Evolutionary conservation across 495 filamentous ascomycete genomes (phyloP), one percentile per base, ranked within the genome.

Genomic region (Aspergillus campestris): DNA sequence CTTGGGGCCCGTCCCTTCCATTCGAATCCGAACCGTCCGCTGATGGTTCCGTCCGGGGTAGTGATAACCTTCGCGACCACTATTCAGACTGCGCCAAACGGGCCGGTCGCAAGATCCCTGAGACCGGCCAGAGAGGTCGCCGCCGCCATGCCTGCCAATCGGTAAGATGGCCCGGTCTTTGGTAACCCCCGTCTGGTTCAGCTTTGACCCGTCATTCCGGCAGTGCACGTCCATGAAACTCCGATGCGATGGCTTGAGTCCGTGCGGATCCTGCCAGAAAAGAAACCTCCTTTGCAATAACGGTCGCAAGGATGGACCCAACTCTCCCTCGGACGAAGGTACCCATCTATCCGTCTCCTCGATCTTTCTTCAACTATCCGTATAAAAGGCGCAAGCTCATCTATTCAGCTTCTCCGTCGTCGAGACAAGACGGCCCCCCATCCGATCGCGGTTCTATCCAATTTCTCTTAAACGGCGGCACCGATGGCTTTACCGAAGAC

Each of bases 201-300:
- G 31, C 29, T 8, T 45, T 53, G 35, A 54, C 44, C 0, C 36
- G 12, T 32, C 18, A 0, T 12, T 28, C 24, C 11, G 28, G 31
- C 47, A 74, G 71, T 75, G 72, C 46, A 74, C 69, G 11, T 64
- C 67, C 33, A 75, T 73, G 72, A 75, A 75, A 50, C 58, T 75
- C 6, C 70, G 72, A 5, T 75, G 72, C 48, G 71, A 74, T 42
- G 72, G 72, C 8, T 50, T 52, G 29, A 69, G 56, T 47, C 72
- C 72, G 11, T 75, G 72, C 46, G 63, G 66, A 28, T 68, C 71
- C 0, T 75, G 72, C 49, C 56, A 62, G 37, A 70, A 72, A 38
- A 64, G 70, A 46, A 65, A 62, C 18, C 52, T 71, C 5, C 50
- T 53, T 6, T 75, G 72, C 55, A 73, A 69, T 49, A 66, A 69